A percentile compares a stretch with the other conserved stretches of the same genome.
Evolutionary conservation across 208 protist species (phyloP).

Genomic region (Phytomonas francai): DNA sequence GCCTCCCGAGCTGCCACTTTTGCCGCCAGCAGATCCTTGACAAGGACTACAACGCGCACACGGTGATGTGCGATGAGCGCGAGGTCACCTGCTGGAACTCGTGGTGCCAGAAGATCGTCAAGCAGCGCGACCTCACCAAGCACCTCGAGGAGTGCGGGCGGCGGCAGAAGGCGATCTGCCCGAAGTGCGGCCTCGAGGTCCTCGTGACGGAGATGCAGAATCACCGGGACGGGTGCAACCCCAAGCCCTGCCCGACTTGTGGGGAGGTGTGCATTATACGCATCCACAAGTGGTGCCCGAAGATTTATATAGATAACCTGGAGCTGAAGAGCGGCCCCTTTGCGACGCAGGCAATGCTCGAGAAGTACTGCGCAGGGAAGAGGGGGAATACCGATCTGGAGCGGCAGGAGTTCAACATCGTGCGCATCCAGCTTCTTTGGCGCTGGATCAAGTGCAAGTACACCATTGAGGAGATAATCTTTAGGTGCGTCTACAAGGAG

Average conservation of each 20-base stretch:
- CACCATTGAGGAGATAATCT: conserved; percentile 72
- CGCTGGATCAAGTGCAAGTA: conserved; percentile 74
- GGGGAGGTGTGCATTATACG: conserved; percentile 79
- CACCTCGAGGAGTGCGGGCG: conserved; percentile 75
- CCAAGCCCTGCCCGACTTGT: conserved; percentile 56
- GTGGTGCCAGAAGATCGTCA: conserved; percentile 79
- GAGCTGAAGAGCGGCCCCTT: conserved; percentile 44
- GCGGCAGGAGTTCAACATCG: conserved; percentile 50
- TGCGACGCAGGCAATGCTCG: conserved; percentile 40
- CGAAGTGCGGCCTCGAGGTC: conserved; percentile 69
- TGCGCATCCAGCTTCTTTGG: conserved; percentile 76
- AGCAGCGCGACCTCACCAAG: conserved; percentile 57
- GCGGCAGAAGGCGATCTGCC: conserved; percentile 64
- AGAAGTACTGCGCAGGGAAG: conserved; percentile 18
- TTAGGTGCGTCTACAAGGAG: conserved; percentile 75
- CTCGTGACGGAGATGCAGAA: conserved; percentile 56
- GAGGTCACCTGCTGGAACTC: conserved; percentile 86
- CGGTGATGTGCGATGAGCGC: conserved; percentile 79
- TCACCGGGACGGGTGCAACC: conserved; percentile 67
- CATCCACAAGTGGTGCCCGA: conserved; percentile 76
- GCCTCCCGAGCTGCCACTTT: conserved; percentile 63
- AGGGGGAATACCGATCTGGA: conserved; percentile 2
- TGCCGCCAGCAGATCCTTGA: conserved; percentile 53
- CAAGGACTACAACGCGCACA: conserved; percentile 81
- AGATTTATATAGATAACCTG: conserved; percentile 27